Base-by-base conservation (phyloP, 176 grass and related monocot genomes). In the Musa beccarii region DNA sequence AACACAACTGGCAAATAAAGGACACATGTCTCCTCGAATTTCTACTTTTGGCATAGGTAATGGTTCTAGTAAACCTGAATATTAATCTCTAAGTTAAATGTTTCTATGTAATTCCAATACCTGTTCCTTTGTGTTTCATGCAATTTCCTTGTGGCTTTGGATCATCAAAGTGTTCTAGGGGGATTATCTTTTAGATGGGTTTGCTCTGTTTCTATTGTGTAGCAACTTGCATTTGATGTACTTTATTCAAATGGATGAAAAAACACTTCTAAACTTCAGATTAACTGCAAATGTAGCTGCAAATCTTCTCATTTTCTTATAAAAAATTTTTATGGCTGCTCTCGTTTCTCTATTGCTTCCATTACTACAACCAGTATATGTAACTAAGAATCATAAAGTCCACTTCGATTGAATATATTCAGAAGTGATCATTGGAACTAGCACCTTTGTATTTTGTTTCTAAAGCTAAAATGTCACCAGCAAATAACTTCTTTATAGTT, bases 1-100 rank as follows among this genome's bases (percentile, higher is more conserved):
- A 83, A 83, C 80, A 8, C 83, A 87, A 59, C 49, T 94, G 51
- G 49, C 62, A 63, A 86, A 79, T 49, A 84, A 59, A 66, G 86
- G 84, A 79, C 84, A 83, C 74, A 86, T 83, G 65, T 86, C 85
- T 83, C 90, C 95, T 25, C 83, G 95, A 54, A 87, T 99, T 89
- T 99, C 95, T 71, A 89, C 89, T 69, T 99, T 94, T 52, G 95
- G 91, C 63, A 76, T 99, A 87, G 95, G 95, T 99, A 99, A 83
- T 43, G 34, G 75, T 70, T 75, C 74, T 70, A 43, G 54, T 49
- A 72, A 69, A 53, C n/a, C 49, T 65, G 8, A 73, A 59, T 16
- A 11, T n/a, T 64, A 3, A 2, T 53, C 28, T 68, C 19, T 22
- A 28, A 64, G 7, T 63, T 52, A 6, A 16, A 66, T 57, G 22